phyloP scores from a whole-genome alignment of 768 basidiomycete species.

The Kwoniella europaea region DNA sequence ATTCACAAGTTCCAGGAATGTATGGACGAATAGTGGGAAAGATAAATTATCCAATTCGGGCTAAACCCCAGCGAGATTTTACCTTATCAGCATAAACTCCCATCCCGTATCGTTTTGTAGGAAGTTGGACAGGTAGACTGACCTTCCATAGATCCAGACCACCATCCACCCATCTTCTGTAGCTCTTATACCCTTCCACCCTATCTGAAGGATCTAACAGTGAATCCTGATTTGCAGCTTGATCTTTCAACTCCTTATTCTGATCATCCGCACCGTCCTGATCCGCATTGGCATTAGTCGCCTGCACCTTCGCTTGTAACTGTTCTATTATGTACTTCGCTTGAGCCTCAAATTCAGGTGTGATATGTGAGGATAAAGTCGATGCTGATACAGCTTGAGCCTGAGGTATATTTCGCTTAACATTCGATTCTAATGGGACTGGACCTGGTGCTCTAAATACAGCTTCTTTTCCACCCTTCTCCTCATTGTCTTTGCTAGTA shows the following conservation, averaged over 20 bases:
- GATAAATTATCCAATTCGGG: constrained; percentile 91
- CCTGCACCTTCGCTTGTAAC: constrained; percentile 46
- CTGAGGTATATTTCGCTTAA: constrained; percentile 57
- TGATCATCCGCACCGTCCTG: constrained; percentile 35
- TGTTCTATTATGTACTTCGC: constrained; percentile 55
- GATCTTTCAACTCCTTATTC: constrained; percentile 28
- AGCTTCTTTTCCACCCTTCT: constrained; percentile 34
- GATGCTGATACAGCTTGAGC: constrained; percentile 52
- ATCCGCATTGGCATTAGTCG: constrained; percentile 27
- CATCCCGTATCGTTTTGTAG: no score
- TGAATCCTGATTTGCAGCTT: constrained; percentile 30
- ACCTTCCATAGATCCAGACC: constrained; percentile 59
- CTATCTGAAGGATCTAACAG: constrained; percentile 56
- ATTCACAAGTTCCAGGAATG: constrained; percentile 91
- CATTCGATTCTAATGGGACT: constrained; percentile 44
- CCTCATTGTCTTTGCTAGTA: constrained; percentile 8
- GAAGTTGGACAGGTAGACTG: constrained; percentile 13
- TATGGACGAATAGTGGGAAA: constrained; percentile 96
- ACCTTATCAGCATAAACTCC: no score
- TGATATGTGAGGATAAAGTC: constrained; percentile 48
- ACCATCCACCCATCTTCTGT: constrained; percentile 56
- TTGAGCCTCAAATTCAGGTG: constrained; percentile 56
- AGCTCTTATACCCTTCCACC: constrained; percentile 53
- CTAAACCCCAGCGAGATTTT: constrained; percentile 59
- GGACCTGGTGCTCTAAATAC: constrained; percentile 48